Evolutionary conservation across 345 rosid species (phyloP), one percentile per base, ranked within the genome.

Genomic region (Hibiscus tridactylites): DNA sequence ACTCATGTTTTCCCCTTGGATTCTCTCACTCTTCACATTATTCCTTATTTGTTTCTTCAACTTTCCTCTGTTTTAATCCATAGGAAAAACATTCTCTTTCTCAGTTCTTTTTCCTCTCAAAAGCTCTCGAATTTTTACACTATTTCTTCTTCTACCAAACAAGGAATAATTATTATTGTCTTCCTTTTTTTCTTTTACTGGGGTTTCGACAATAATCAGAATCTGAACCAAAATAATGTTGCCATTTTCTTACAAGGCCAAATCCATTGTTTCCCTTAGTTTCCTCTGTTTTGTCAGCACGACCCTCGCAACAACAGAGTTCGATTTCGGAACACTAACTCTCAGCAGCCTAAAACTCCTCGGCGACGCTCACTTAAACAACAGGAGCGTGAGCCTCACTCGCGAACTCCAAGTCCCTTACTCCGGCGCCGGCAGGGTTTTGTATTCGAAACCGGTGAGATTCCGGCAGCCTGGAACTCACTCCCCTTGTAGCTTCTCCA

Each of bases 281-380:
- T 57, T 85, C n/a, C 83, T 80, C 82, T 85, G 80, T 67, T 76
- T 80, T 46, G 71, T 79, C n/a, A 29, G 47, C 54, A 65, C 54
- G 0, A 77, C 75, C 61, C 31, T 73, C 3, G 75, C 82, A 64
- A 71, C 88, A 13, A 85, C 86, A 0, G 87, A 83, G 63, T 92
- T 95, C 76, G 96, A 95, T 87, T 82, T 95, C 79, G 96, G 92
- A 3, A 88, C 93, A 39, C 67, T 95, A 61, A 83, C 97, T 54
- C 82, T 95, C 31, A 79, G 85, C 35, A 89, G 87, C 47, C 81
- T 95, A 10, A 87, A 85, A 75, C 92, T 95, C 49, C 83, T 95
- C 13, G 99, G 99, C 12, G 97, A 89, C 71, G 99, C 99, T 44
- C 97, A 90, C 80, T 74, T 91, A 72, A 80, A 75, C 85, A 90